These are phyloP conservation scores for Phytophthora fragariaefolia DNA, from an alignment of 352 stramenopile species.

Conservation along the genomic window DNA sequence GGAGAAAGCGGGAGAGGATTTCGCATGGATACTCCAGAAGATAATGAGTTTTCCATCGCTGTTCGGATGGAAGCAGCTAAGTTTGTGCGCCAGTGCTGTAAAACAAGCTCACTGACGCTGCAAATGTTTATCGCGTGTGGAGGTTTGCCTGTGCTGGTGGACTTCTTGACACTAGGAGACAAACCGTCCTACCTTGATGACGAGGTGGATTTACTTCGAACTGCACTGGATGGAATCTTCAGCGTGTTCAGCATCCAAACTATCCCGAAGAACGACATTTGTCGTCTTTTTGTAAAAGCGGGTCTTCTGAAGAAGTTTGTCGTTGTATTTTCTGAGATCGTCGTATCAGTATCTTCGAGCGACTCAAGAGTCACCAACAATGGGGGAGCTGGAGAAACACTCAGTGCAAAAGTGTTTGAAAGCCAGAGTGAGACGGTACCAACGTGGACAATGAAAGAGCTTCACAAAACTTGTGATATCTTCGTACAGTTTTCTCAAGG, in stretches of 20 bases:
- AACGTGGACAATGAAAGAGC: constrained; percentile 68
- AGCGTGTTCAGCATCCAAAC: constrained; percentile 92
- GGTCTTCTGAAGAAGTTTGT: constrained; percentile 91
- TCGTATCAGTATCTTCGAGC: constrained; percentile 38
- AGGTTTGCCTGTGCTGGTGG: constrained; percentile 84
- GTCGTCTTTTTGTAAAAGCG: constrained; percentile 93
- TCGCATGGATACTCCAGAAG: constrained; percentile 21
- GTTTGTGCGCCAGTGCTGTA: constrained; percentile 89
- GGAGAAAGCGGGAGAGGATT: constrained; percentile 26
- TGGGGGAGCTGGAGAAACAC: constrained; percentile 5
- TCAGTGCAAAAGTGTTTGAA: constrained; percentile 8
- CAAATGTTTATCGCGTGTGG: constrained; percentile 95
- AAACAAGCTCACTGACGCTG: constrained; percentile 87
- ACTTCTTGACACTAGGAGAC: constrained; percentile 72
- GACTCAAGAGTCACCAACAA: constrained; percentile 28
- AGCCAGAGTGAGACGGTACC: constrained; percentile 5
- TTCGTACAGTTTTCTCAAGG: constrained; percentile 93
- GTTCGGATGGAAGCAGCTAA: constrained; percentile 89
- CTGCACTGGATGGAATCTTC: constrained; percentile 91
- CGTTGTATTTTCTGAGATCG: constrained; percentile 85
- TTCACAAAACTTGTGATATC: constrained; percentile 88
- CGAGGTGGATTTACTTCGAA: constrained; percentile 72
- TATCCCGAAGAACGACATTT: constrained; percentile 94
- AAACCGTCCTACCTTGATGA: constrained; percentile 32
- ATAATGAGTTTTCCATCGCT: constrained; percentile 48